These are phyloP conservation scores for Paramecium sonneborni DNA, from an alignment of 73 alveolate species.

Conservation along the genomic window DNA sequence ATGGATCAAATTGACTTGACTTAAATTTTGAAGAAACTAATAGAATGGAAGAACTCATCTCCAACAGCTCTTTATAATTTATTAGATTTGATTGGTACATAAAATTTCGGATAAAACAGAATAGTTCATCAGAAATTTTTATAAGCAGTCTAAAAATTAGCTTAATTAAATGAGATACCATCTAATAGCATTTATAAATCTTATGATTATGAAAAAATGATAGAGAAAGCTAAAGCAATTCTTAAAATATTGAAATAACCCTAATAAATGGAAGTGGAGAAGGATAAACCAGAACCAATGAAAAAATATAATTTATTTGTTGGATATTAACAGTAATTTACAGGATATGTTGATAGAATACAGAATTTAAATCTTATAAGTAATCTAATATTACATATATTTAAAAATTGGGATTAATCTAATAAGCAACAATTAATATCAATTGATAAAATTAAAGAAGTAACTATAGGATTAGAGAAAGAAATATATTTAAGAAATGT, in stretches of 20 bases:
- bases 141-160: not conserved
- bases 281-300: not conserved
- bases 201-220: not conserved
- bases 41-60: not conserved
- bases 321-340: not conserved
- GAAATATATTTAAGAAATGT: slow-evolving; percentile 2
- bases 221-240: not conserved
- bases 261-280: not conserved
- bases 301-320: not conserved
- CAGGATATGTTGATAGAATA: not conserved
- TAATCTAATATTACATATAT: not conserved
- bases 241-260: not conserved
- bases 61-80: not conserved
- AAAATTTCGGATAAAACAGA: not conserved
- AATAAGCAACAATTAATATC: not conserved
- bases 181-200: not conserved
- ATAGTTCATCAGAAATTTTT: not conserved
- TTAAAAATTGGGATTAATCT: not conserved
- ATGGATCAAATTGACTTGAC: not conserved
- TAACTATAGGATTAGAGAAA: slow-evolving; percentile 15
- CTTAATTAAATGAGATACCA: not conserved
- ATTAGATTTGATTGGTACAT: not conserved
- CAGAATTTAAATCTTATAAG: not conserved
- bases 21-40: not conserved
- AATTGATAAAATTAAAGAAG: slow-evolving; percentile 28